Evolutionary conservation across 345 rosid species (phyloP), one percentile per base, ranked within the genome.

Genomic region (Raphanus sativus): DNA sequence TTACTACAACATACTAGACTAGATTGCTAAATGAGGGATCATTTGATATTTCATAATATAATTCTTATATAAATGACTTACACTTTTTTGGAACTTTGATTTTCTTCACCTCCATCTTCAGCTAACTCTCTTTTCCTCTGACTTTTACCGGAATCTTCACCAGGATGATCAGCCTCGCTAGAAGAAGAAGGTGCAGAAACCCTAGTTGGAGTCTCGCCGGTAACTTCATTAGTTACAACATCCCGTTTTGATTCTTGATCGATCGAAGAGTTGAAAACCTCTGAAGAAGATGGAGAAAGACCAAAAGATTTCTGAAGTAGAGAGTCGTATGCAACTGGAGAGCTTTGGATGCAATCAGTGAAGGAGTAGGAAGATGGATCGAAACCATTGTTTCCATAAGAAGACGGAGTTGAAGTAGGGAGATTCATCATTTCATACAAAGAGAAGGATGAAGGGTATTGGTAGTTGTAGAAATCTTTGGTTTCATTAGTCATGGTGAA

Each of bases 401-500:
- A 70, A 17, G 75, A 12, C 10, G 62, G 76, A 66, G 40, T 21
- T 69, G 69, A 56, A 36, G 64, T 65, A 59, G 77, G 62, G 13
- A 77, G 63, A 71, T 65, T 77, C 73, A 77, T 77, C 72, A 77
- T 77, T 7, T 77, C 81, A 25, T 77, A 68, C 59, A 73, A 62
- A 8, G 74, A 68, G 17, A 71, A 67, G 0, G 78, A 79, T 74
- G 78, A 63, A 63, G 82, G 67, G 75, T 75, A 80, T 63, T 69
- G 79, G 68, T 80, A 79, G 86, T 81, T 85, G 79, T 80, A 83
- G 12, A 82, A 80, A 82, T 87, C 91, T 81, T 82, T 88, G 28
- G 75, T 81, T 75, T 91, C 92, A 74, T 87, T 83, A 82, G 97
- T 87, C 97, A 94, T 94, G 84, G 79, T 74, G 73, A 72, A 32